These are phyloP conservation scores for Jimgerdemannia flammicorona DNA, from an alignment of 192 early-diverging fungal species.

Conservation along the genomic window DNA sequence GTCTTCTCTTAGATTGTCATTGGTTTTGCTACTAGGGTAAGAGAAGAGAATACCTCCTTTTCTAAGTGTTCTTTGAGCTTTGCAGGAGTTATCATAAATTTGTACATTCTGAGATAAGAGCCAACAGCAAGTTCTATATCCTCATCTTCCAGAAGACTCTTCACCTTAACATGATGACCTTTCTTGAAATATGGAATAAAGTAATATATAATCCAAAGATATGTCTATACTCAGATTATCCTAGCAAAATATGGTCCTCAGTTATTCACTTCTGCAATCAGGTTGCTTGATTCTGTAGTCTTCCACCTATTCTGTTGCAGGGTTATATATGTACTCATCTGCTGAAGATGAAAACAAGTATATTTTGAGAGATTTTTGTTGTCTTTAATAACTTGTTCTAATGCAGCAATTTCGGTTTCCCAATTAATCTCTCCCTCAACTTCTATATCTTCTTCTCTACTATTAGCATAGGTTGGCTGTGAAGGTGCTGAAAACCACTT, in stretches of 20 bases:
- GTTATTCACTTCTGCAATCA: neutral
- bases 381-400: neutral
- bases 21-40: neutral
- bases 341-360: neutral
- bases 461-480: neutral
- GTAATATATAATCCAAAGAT: neutral
- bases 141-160: conserved; percentile 7
- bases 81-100: neutral
- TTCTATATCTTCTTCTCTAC: neutral
- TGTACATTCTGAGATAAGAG: neutral
- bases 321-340: neutral
- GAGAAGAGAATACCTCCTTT: neutral
- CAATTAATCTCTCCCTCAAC: neutral
- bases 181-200: neutral
- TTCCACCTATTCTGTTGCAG: neutral
- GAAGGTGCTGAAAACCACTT: neutral
- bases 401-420: neutral
- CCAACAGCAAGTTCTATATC: conserved; percentile 2
- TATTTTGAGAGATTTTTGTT: neutral
- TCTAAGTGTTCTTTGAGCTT: neutral
- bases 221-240: neutral
- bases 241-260: neutral
- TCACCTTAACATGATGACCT: neutral
- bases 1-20: neutral
- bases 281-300: neutral